Evolutionary conservation across 2,329 filamentous ascomycete species (phyloP).

Genomic region (Colletotrichum karsti): DNA sequence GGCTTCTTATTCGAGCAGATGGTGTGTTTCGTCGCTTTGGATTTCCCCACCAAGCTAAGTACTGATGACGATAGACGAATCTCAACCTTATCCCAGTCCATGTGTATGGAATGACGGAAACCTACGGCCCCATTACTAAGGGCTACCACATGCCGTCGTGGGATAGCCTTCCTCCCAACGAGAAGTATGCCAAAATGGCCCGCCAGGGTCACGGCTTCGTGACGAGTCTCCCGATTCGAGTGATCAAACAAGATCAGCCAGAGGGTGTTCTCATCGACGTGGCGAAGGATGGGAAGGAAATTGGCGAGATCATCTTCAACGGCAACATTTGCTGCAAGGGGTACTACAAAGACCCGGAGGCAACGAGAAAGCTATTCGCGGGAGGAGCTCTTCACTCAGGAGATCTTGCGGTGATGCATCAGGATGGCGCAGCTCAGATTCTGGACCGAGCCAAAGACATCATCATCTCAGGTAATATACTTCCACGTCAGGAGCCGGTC

Average conservation of each 20-base stretch:
- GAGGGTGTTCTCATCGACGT: conserved; percentile 75
- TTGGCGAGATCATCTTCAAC: conserved; percentile 84
- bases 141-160: conserved; percentile 88
- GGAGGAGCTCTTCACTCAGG: conserved; percentile 90
- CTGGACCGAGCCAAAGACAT: conserved; percentile 96
- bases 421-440: conserved; percentile 86
- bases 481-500: background rate
- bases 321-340: conserved; percentile 93
- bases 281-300: conserved; percentile 74
- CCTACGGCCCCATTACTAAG: conserved; percentile 95
- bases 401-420: conserved; percentile 92
- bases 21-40: conserved; percentile 54
- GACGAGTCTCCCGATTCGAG: conserved; percentile 79
- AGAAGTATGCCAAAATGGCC: conserved; percentile 91
- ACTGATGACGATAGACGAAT: conserved; percentile 39
- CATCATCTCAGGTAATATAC: conserved; percentile 84
- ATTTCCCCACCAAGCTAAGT: background rate
- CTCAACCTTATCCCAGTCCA: conserved; percentile 92
- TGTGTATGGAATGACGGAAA: conserved; percentile 89
- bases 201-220: conserved; percentile 93
- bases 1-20: conserved; percentile 94
- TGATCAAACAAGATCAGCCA: conserved; percentile 82
- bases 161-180: conserved; percentile 76
- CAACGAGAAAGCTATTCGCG: conserved; percentile 85
- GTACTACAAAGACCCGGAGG: conserved; percentile 90